A percentile compares a stretch with the other conserved stretches of the same genome.
These are phyloP conservation scores for Peronospora belbahrii DNA, from an alignment of 352 stramenopile genomes.

Conservation along the genomic window DNA sequence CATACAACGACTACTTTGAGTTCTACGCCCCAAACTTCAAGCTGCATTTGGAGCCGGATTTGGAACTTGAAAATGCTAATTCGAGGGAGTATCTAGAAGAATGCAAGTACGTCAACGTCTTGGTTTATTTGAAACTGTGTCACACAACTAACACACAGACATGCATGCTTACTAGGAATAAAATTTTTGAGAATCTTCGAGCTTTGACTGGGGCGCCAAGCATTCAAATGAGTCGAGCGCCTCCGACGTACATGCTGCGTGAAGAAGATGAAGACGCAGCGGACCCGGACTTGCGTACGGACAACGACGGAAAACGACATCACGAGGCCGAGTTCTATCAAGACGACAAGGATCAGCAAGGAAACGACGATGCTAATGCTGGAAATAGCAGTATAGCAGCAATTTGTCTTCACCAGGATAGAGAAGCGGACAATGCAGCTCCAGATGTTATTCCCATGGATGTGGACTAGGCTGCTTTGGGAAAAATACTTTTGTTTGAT, in stretches of 20 bases:
- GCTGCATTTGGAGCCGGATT: slow-evolving; percentile 70
- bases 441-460: slow-evolving; percentile 72
- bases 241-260: slow-evolving; percentile 58
- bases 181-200: slow-evolving; percentile 81
- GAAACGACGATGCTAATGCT: slow-evolving; percentile 41
- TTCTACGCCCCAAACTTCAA: slow-evolving; percentile 83
- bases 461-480: slow-evolving; percentile 38
- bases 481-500: not conserved
- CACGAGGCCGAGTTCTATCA: slow-evolving; percentile 80
- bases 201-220: slow-evolving; percentile 67
- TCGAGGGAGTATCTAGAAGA: slow-evolving; percentile 81
- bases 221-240: slow-evolving; percentile 73
- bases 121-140: not conserved
- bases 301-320: slow-evolving; percentile 65
- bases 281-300: slow-evolving; percentile 57
- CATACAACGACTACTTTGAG: slow-evolving; percentile 84
- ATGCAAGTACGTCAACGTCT: slow-evolving; percentile 53
- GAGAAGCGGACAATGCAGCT: slow-evolving; percentile 39
- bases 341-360: slow-evolving; percentile 68
- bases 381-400: slow-evolving; percentile 18
- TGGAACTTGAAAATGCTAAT: slow-evolving; percentile 75
- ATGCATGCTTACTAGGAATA: slow-evolving; percentile 32
- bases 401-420: slow-evolving; percentile 18
- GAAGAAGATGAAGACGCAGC: slow-evolving; percentile 75
- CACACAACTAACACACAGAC: not conserved